Evolutionary conservation across 2,329 filamentous ascomycete species (phyloP).

Genomic region (Pyrenophora graminea): DNA sequence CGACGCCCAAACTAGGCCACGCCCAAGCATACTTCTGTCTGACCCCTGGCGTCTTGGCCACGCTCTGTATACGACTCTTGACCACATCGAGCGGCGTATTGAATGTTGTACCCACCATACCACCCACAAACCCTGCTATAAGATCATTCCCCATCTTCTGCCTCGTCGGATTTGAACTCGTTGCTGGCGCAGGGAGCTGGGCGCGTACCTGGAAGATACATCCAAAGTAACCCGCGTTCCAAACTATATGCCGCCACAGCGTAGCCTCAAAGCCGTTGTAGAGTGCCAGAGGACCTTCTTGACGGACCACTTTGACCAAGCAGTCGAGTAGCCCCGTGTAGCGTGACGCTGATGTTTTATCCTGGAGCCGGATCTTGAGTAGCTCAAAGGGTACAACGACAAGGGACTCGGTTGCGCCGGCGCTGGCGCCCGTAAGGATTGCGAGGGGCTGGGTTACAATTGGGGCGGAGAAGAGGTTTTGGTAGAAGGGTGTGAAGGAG

Average conservation of each 20-base stretch:
- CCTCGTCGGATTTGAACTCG: conserved; percentile 18
- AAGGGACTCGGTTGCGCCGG: conserved; percentile 36
- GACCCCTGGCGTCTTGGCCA: conserved; percentile 32
- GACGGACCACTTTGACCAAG: conserved; percentile 30
- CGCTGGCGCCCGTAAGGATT: conserved; percentile 35
- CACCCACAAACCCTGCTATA: conserved; percentile 36
- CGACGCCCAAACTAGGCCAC: conserved; percentile 33
- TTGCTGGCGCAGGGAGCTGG: conserved; percentile 24
- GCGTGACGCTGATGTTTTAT: conserved; percentile 32
- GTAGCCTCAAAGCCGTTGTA: conserved; percentile 42
- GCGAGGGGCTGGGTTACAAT: conserved; percentile 32
- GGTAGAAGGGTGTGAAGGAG: conserved; percentile 33
- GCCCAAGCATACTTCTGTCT: conserved; percentile 36
- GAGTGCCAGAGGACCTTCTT: conserved; percentile 32
- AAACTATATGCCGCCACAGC: conserved; percentile 39
- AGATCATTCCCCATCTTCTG: conserved; percentile 38
- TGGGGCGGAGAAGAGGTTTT: conserved; percentile 26
- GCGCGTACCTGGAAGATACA: conserved; percentile 39
- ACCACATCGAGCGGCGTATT: conserved; percentile 41
- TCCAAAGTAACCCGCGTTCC: conserved; percentile 41
- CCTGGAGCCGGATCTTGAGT: conserved; percentile 37
- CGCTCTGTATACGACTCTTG: conserved; percentile 40
- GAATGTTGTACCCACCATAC: conserved; percentile 35
- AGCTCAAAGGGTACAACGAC: conserved; percentile 41
- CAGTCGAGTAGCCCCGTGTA: conserved; percentile 37